Conservation (phyloP, 2,329 filamentous ascomycete genomes). For the Endoconidiophora laricicola region DNA sequence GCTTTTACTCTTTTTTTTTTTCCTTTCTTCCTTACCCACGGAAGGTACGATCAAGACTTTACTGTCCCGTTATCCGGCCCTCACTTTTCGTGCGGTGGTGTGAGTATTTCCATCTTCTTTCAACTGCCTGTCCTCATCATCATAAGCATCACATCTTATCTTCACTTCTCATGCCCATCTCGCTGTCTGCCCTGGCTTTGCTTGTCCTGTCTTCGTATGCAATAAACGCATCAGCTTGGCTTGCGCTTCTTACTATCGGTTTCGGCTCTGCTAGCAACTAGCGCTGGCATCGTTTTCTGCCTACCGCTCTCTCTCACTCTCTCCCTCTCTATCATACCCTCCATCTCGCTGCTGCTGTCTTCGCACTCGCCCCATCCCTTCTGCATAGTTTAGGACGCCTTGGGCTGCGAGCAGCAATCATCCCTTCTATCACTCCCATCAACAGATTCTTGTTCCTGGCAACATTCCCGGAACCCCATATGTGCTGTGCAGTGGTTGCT, state of each 20-base stretch:
- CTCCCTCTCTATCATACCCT: background rate
- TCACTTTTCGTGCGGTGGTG: constrained; percentile 31
- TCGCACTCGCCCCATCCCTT: background rate
- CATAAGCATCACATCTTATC: constrained; percentile 23
- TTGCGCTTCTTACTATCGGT: background rate
- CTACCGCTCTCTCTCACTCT: constrained; percentile 16
- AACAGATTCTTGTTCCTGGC: constrained; percentile 15
- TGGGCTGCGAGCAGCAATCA: constrained; percentile 1
- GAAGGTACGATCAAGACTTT: constrained; percentile 23
- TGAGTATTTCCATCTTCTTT: constrained; percentile 14
- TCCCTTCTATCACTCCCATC: constrained; percentile 8
- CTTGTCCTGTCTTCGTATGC: background rate
- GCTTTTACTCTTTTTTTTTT: constrained; percentile 19
- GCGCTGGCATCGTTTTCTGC: background rate
- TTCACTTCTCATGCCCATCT: background rate
- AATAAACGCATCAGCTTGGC: background rate
- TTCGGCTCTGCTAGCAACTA: background rate
- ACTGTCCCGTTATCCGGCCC: constrained; percentile 19
- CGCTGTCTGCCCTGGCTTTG: background rate
- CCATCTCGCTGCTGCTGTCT: constrained; percentile 7
- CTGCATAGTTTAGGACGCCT: constrained; percentile 10
- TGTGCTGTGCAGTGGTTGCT: too few relatives aligned
- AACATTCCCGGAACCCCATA: constrained; percentile 6
- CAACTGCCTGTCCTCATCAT: constrained; percentile 22
- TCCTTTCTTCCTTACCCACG: constrained; percentile 30